Evolutionary conservation across 306 rosid species (phyloP).

Genomic region (Aeschynomene evenia): DNA sequence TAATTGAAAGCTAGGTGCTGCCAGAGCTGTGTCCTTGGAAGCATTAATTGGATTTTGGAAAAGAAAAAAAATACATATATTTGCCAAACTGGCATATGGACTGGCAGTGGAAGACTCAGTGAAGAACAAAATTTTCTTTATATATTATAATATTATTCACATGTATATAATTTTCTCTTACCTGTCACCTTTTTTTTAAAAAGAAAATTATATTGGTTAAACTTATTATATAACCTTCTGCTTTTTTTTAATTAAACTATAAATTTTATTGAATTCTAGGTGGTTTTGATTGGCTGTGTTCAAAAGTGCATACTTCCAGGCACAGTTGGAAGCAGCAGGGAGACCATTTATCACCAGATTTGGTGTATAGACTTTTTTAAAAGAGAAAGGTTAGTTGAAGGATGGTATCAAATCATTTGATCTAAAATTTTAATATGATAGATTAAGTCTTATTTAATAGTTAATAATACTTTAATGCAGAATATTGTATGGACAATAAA

Average conservation of each 20-base stretch:
- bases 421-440: too few relatives aligned
- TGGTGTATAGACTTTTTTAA: slow-evolving; percentile 47
- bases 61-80: slow-evolving; percentile 14
- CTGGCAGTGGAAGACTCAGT: slow-evolving; percentile 55
- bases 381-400: too few relatives aligned
- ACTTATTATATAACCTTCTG: not conserved
- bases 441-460: too few relatives aligned
- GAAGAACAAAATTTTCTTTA: slow-evolving; percentile 49
- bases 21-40: slow-evolving; percentile 55
- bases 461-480: too few relatives aligned
- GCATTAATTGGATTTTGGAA: slow-evolving; percentile 35
- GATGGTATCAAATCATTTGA: too few relatives aligned
- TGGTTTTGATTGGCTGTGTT: slow-evolving; percentile 43
- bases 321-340: slow-evolving; percentile 34
- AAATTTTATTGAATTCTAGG: slow-evolving; percentile 33
- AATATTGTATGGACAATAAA: too few relatives aligned
- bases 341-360: slow-evolving; percentile 38
- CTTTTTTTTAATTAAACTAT: not conserved
- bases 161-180: slow-evolving; percentile 22
- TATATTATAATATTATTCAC: not conserved
- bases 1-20: slow-evolving; percentile 51
- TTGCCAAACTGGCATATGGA: slow-evolving; percentile 55
- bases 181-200: slow-evolving; percentile 38
- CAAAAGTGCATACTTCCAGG: slow-evolving; percentile 33
- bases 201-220: not conserved